A percentile compares a stretch with the other conserved stretches of the same genome.
Conservation (phyloP, 345 rosid genomes). For the Eucalyptus cloeziana region DNA sequence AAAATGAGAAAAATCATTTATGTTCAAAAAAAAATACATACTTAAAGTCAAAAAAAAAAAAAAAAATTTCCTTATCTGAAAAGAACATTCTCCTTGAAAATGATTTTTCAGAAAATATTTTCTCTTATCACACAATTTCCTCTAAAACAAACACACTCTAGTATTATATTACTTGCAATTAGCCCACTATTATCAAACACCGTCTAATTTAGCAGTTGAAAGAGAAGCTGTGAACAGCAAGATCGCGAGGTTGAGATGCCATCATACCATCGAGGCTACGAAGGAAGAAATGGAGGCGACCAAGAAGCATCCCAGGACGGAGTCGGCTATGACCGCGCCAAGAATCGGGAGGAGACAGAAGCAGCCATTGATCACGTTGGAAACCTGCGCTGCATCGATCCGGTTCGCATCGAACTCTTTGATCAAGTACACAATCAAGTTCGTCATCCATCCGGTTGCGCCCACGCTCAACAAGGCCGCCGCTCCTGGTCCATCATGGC, state of each 20-base stretch:
- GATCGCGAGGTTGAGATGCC: background rate
- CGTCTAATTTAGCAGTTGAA: background rate
- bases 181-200: background rate
- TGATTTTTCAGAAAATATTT: background rate
- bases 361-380: slow-evolving; percentile 6
- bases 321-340: slow-evolving; percentile 28
- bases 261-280: slow-evolving; percentile 13
- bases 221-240: background rate
- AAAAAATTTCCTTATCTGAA: background rate
- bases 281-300: slow-evolving; percentile 13
- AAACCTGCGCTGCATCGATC: slow-evolving; percentile 15
- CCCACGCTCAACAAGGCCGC: background rate
- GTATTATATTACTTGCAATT: background rate
- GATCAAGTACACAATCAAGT: slow-evolving; percentile 17
- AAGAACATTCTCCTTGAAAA: background rate
- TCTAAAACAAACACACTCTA: background rate
- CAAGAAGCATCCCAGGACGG: slow-evolving; percentile 19
- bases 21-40: background rate
- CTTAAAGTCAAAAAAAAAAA: background rate
- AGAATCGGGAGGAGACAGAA: background rate
- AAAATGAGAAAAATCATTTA: background rate
- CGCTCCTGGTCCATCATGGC: background rate
- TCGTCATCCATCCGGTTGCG: slow-evolving; percentile 16
- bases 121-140: background rate
- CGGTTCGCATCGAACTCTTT: slow-evolving; percentile 5